Evolutionary conservation across 495 filamentous ascomycete species (phyloP), one percentile per base, ranked within the genome.

Genomic region (Neurospora terricola): DNA sequence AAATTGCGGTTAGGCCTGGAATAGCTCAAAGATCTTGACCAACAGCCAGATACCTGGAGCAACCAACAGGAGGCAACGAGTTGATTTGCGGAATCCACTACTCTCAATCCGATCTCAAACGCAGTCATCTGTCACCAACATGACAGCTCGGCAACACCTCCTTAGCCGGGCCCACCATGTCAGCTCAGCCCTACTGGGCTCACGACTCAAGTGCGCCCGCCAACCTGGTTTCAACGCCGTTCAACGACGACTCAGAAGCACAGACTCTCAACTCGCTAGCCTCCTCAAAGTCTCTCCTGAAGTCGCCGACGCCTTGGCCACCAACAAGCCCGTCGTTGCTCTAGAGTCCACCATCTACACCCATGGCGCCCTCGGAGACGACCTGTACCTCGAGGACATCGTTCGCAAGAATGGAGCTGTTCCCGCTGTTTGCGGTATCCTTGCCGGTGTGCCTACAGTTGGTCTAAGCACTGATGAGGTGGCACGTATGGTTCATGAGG

Each of bases 391-490:
- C 16, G 95, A 98, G 81, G 87, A 87, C 9, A 83, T 94, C 9
- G 90, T 98, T 45, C 90, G 96, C 71, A 80, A 82, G 9, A 88
- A 94, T 82, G 96, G 96, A 40, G 96, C 89, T 18, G 87, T 98
- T 27, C 96, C 96, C n/a, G 96, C 96, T 21, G 96, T 95, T 2
- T 92, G 96, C 78, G 96, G 93, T 48, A 86, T 99, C 27, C 78
- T 97, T 9, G 88, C 90, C 75, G 96, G 96, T 38, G 83, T 94
- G 59, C 93, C 94, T 16, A 88, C 87, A 10, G 91, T 99, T 48
- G 96, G 96, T 11, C 82, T 98, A 59, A 83, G 78, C 54, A 79
- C 86, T 1, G 88, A 89, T 21, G 91, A 97, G 78, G 83, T 98
- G 42, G 86, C 87, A 30, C 85, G 87, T 68, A 88, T 99, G 75